Evolutionary conservation across 345 rosid genomes (phyloP).

Genomic region (Punica granatum): DNA sequence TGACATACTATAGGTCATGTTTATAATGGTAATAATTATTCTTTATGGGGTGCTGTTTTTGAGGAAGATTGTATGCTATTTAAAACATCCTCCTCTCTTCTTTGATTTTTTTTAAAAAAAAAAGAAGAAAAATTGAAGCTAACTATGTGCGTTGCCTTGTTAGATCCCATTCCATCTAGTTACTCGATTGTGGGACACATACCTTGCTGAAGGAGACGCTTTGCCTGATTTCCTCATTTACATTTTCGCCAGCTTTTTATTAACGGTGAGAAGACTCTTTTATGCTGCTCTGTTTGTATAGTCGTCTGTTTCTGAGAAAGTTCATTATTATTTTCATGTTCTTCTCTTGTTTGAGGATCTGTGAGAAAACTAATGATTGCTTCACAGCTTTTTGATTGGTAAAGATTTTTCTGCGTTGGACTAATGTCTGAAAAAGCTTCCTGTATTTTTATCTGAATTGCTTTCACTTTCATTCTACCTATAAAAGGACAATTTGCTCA

Average conservation of each 20-base stretch:
- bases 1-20: background rate
- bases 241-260: constrained; percentile 89
- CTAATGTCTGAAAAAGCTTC: too few relatives aligned
- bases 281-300: constrained; percentile 3
- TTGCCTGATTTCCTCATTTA: constrained; percentile 95
- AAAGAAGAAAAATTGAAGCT: constrained; percentile 7
- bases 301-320: background rate
- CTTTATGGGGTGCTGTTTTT: background rate
- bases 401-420: too few relatives aligned
- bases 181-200: constrained; percentile 95
- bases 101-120: background rate
- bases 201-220: constrained; percentile 98
- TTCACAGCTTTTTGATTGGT: too few relatives aligned
- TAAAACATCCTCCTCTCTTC: background rate
- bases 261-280: constrained; percentile 54
- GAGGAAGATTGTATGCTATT: background rate
- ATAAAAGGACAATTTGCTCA: too few relatives aligned
- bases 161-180: constrained; percentile 89
- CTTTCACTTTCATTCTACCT: too few relatives aligned
- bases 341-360: too few relatives aligned
- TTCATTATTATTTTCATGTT: background rate
- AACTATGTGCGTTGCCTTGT: constrained; percentile 14
- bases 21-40: background rate
- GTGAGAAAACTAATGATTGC: too few relatives aligned
- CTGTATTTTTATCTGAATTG: too few relatives aligned